Evolutionary conservation across 257 asterid genomes (phyloP), one percentile per base, ranked within the genome.

Genomic region (Anisodus tanguticus): DNA sequence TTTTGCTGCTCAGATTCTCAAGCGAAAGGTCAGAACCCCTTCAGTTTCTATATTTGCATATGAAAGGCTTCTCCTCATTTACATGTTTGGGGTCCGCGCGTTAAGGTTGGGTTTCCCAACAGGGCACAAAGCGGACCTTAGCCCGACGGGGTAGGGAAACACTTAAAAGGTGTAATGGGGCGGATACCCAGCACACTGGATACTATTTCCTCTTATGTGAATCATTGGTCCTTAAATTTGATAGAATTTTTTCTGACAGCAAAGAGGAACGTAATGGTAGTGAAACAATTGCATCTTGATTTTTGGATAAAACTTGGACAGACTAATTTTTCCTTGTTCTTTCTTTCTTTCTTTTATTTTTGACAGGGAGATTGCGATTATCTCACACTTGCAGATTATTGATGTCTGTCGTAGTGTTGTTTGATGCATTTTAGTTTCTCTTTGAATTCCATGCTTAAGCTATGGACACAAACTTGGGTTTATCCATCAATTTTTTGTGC

Each of bases 1-100:
- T 76, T 95, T 95, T 89, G 97, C 98, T 19, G 98, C 98, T 11
- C 98, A 95, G 91, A 92, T 93, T 92, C 97, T 95, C 87, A 95
- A 92, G 89, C 92, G 95, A 41, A 95, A 95, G 98, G 98, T 92
- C 19, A 60, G 58, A 71, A 16, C 54, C 76, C 77, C 53, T 39
- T 16, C 26, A 15, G 2, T 68, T 70, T 41, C 51, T 41, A 41
- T 69, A 8, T 4, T 39, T 39, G 31, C 57, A 17, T 70, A 70
- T 8, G 55, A 70, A 70, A 31, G 45, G n/a, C 57, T 70, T 70
- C 78, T 17, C 54, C 19, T 69, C 77, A 69, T 16, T 68, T 69
- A 39, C 51, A 39, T 69, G 53, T 63, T 63, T 13, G 16, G 59
- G 59, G 59, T 2, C 59, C n/a, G 59, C 59, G 13, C 68, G 5